Conservation (phyloP, 805 yeast genomes). For the Starmerella gropengiesseri region DNA sequence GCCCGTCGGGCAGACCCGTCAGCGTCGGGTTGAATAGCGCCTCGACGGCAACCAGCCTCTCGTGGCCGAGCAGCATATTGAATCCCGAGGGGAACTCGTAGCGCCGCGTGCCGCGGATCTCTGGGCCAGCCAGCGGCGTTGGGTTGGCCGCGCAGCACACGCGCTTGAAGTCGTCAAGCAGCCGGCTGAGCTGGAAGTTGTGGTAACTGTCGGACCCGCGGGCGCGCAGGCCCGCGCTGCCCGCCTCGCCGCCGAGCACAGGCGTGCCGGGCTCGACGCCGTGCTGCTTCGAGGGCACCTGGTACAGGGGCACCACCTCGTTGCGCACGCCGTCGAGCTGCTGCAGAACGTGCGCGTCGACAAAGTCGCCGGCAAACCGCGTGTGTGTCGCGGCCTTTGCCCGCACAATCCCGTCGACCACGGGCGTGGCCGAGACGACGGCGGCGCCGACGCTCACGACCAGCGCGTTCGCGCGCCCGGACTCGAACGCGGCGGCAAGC, state of each 20-base stretch:
- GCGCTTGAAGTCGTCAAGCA: slow-evolving; percentile 67
- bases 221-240: slow-evolving; percentile 11
- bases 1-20: slow-evolving; percentile 36
- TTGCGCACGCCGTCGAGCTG: slow-evolving; percentile 34
- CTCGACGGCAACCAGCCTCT: slow-evolving; percentile 49
- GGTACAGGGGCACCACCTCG: slow-evolving; percentile 29
- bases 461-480: slow-evolving; percentile 74
- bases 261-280: slow-evolving; percentile 12
- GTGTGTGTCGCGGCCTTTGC: slow-evolving; percentile 46
- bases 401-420: slow-evolving; percentile 25
- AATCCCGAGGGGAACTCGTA: slow-evolving; percentile 53
- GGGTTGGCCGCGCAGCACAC: slow-evolving; percentile 25
- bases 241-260: too few relatives aligned
- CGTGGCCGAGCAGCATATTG: slow-evolving; percentile 40
- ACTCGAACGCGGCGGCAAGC: slow-evolving; percentile 76
- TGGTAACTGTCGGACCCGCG: slow-evolving; percentile 35
- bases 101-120: slow-evolving; percentile 38
- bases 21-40: slow-evolving; percentile 58
- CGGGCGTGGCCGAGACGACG: slow-evolving; percentile 50
- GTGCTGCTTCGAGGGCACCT: slow-evolving; percentile 30
- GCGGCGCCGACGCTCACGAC: slow-evolving; percentile 83
- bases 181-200: slow-evolving; percentile 45
- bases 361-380: slow-evolving; percentile 75
- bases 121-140: slow-evolving; percentile 19
- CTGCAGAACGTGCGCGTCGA: slow-evolving; percentile 51